A percentile compares a stretch with the other conserved stretches of the same genome.
Evolutionary conservation across 73 alveolate species (phyloP).

Genomic region (Symbiodinium natans): DNA sequence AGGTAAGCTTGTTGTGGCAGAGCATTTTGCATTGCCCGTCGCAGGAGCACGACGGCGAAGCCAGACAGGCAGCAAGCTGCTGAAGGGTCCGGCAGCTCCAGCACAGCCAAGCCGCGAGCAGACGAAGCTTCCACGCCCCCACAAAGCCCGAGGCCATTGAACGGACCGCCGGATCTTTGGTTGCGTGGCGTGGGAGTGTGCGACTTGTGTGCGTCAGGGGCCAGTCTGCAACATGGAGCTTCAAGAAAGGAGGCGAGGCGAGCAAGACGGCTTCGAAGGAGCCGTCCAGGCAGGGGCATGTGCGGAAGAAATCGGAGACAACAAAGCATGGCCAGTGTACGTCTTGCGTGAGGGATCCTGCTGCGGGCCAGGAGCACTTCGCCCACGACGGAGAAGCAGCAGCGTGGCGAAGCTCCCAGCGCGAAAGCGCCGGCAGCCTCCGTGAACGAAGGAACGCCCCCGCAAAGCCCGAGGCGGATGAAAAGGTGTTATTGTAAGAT

Average conservation of each 20-base stretch:
- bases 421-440: neutral
- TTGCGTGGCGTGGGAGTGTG: neutral
- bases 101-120: neutral
- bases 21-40: neutral
- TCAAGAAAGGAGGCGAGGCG: neutral
- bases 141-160: neutral
- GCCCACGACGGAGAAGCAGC: neutral
- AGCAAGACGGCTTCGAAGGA: neutral
- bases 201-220: neutral
- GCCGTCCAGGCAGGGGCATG: neutral
- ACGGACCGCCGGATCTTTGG: too few species aligned
- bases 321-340: neutral
- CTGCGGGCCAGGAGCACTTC: neutral
- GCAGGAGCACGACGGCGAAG: neutral
- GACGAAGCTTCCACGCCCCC: neutral
- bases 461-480: neutral
- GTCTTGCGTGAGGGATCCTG: neutral
- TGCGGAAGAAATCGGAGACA: too few species aligned
- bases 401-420: neutral
- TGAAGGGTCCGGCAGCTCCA: neutral
- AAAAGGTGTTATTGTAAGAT: too few species aligned
- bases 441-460: neutral
- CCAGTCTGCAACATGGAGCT: neutral
- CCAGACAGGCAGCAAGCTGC: neutral
- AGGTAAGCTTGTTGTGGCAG: neutral